These are phyloP conservation scores for Pseudotsuga menziesii DNA, from an alignment of 75 land plant genomes.

Conservation along the genomic window DNA sequence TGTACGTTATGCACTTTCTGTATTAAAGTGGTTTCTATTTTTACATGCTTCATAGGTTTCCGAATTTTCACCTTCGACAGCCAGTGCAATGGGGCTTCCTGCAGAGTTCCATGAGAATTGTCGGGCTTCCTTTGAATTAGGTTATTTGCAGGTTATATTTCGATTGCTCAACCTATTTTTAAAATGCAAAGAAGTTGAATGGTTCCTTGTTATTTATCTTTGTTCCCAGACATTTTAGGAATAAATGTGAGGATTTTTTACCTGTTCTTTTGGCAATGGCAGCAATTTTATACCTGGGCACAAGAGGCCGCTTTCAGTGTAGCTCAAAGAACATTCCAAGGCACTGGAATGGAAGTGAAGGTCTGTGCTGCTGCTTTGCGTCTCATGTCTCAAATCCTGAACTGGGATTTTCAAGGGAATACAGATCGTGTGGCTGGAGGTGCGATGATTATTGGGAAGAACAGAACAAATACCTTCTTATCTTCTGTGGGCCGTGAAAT, in stretches of 20 bases:
- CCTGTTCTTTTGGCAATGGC: conserved; percentile 5
- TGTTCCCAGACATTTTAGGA: not conserved
- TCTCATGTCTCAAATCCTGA: conserved; percentile 89
- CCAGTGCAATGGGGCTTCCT: conserved; percentile 92
- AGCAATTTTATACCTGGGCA: conserved; percentile 92
- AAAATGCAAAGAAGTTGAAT: not conserved
- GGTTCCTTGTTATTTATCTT: not conserved
- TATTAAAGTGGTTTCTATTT: not conserved
- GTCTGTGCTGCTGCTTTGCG: conserved; percentile 74
- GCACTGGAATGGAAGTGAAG: conserved; percentile 58
- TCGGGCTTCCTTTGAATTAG: conserved; percentile 61
- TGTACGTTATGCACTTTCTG: not conserved
- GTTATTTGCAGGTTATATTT: conserved; percentile 64
- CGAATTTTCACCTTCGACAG: conserved; percentile 92
- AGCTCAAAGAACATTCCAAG: conserved; percentile 51
- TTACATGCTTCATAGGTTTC: conserved; percentile 50
- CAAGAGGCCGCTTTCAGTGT: conserved; percentile 61
- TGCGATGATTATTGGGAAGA: conserved; percentile 25
- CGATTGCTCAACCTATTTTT: not conserved
- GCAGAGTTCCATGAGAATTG: conserved; percentile 93
- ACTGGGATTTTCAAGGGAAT: conserved; percentile 77
- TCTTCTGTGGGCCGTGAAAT: conserved; percentile 26
- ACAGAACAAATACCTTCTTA: conserved; percentile 35
- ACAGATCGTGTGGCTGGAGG: conserved; percentile 22
- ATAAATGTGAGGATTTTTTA: not conserved